phyloP scores from a whole-genome alignment of 2,329 filamentous ascomycete genomes.

The Gliomastix tumulicola region DNA sequence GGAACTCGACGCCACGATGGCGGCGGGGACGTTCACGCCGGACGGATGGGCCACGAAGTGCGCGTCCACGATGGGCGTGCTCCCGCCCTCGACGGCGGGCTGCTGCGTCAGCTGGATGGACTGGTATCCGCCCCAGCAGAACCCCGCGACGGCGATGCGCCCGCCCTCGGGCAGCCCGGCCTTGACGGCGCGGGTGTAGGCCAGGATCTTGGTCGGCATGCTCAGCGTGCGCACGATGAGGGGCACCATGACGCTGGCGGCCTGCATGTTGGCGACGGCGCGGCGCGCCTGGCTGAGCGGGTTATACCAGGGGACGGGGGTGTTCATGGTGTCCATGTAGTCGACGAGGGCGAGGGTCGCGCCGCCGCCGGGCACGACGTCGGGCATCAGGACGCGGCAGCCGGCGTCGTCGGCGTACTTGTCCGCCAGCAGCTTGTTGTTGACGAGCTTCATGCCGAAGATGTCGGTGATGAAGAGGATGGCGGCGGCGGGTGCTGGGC shows the following conservation, averaged over 20 bases:
- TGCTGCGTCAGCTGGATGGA: not conserved
- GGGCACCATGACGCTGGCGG: not conserved
- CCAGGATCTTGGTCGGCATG: not conserved
- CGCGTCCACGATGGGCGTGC: not conserved
- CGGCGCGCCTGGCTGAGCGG: not conserved
- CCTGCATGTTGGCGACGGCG: not conserved
- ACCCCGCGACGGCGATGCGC: not conserved
- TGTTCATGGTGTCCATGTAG: slow-evolving; percentile 6
- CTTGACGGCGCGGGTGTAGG: not conserved
- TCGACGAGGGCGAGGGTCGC: slow-evolving; percentile 6
- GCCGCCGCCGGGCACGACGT: slow-evolving; percentile 14
- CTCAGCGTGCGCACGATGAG: not conserved
- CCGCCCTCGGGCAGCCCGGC: not conserved
- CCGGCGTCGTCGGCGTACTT: slow-evolving; percentile 10
- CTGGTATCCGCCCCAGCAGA: not conserved
- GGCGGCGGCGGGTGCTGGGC: slow-evolving; percentile 5
- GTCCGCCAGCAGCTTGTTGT: slow-evolving; percentile 12
- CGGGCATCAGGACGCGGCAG: slow-evolving; percentile 14
- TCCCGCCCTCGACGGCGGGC: not conserved
- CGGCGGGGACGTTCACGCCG: not conserved
- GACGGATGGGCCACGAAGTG: not conserved
- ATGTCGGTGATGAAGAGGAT: slow-evolving; percentile 10
- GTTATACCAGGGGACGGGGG: not conserved
- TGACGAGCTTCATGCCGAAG: slow-evolving; percentile 10
- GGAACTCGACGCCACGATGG: not conserved